A percentile compares a stretch with the other conserved stretches of the same genome.
Evolutionary conservation across 2,329 filamentous ascomycete species (phyloP).

Genomic region (Fusarium tricinctum): DNA sequence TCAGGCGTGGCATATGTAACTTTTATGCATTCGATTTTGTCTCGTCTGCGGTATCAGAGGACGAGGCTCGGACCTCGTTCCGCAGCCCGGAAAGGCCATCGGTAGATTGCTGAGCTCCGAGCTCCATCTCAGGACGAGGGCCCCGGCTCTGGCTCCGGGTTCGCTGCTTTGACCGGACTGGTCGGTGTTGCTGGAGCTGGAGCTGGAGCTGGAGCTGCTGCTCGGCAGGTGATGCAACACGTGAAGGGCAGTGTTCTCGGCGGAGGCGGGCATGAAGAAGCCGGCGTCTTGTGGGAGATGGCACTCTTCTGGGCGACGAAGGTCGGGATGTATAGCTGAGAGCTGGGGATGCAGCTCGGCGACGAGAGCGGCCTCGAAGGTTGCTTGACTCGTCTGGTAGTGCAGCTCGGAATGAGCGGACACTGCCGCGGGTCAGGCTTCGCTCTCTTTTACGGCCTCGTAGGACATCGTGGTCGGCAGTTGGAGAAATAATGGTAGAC

Average conservation of each 20-base stretch:
- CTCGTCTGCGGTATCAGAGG: constrained; percentile 41
- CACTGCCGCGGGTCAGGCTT: constrained; percentile 54
- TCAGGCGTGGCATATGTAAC: not conserved
- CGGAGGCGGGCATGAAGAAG: constrained; percentile 59
- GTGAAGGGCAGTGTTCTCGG: constrained; percentile 61
- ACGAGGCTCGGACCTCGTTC: constrained; percentile 53
- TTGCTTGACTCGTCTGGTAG: constrained; percentile 59
- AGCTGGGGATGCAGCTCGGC: constrained; percentile 57
- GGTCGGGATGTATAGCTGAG: constrained; percentile 51
- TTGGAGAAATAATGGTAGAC: constrained; percentile 38
- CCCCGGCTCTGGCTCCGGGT: constrained; percentile 58
- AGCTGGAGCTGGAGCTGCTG: constrained; percentile 45
- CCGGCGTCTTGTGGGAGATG: constrained; percentile 59
- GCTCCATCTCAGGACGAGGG: constrained; percentile 51
- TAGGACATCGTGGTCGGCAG: constrained; percentile 50
- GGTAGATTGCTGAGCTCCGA: constrained; percentile 40
- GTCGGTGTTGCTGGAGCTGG: constrained; percentile 44
- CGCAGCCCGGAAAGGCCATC: constrained; percentile 54
- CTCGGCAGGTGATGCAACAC: constrained; percentile 55
- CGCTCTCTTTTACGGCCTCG: constrained; percentile 59
- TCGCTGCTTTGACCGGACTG: constrained; percentile 54
- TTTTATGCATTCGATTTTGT: constrained; percentile 27
- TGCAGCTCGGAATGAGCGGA: constrained; percentile 51
- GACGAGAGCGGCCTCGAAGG: constrained; percentile 58
- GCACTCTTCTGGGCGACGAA: constrained; percentile 53